Conservation (phyloP, 2,329 filamentous ascomycete species). For the Zasmidium citrigriseum region DNA sequence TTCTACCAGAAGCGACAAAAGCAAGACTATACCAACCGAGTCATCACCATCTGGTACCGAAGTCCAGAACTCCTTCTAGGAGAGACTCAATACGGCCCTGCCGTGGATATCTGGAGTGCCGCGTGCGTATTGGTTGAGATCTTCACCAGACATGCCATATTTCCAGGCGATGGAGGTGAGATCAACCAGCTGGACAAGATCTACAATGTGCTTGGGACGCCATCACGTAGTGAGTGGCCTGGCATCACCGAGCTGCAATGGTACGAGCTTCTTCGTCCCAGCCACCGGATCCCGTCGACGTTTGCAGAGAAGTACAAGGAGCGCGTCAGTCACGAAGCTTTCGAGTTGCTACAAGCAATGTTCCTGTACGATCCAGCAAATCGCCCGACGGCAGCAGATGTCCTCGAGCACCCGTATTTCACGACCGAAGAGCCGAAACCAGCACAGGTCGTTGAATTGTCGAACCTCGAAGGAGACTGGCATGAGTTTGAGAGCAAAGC, state of each 20-base stretch:
- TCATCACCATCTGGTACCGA: slow-evolving; percentile 98
- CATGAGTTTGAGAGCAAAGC: slow-evolving; percentile 98
- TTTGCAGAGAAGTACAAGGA: slow-evolving; percentile 85
- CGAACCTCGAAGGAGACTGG: slow-evolving; percentile 87
- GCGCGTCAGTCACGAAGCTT: slow-evolving; percentile 74
- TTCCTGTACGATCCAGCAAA: slow-evolving; percentile 85
- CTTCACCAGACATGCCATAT: slow-evolving; percentile 89
- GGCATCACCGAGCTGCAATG: slow-evolving; percentile 90
- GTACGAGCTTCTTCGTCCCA: slow-evolving; percentile 88
- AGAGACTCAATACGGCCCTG: slow-evolving; percentile 85
- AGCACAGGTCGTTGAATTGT: slow-evolving; percentile 78
- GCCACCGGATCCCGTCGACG: slow-evolving; percentile 68
- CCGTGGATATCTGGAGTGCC: slow-evolving; percentile 94
- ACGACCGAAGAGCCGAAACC: slow-evolving; percentile 74
- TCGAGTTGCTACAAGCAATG: slow-evolving; percentile 80
- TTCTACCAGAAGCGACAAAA: slow-evolving; percentile 93
- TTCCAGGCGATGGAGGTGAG: slow-evolving; percentile 93
- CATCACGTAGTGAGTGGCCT: slow-evolving; percentile 82
- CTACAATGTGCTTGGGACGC: slow-evolving; percentile 89
- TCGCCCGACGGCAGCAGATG: slow-evolving; percentile 79
- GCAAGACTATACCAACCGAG: slow-evolving; percentile 95
- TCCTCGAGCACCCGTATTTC: slow-evolving; percentile 88
- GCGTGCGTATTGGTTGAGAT: slow-evolving; percentile 97
- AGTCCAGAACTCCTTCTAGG: slow-evolving; percentile 87
- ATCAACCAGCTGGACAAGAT: slow-evolving; percentile 95